Evolutionary conservation across 2,329 filamentous ascomycete genomes (phyloP), one percentile per base, ranked within the genome.

Genomic region (Aphanoascus verrucosus): DNA sequence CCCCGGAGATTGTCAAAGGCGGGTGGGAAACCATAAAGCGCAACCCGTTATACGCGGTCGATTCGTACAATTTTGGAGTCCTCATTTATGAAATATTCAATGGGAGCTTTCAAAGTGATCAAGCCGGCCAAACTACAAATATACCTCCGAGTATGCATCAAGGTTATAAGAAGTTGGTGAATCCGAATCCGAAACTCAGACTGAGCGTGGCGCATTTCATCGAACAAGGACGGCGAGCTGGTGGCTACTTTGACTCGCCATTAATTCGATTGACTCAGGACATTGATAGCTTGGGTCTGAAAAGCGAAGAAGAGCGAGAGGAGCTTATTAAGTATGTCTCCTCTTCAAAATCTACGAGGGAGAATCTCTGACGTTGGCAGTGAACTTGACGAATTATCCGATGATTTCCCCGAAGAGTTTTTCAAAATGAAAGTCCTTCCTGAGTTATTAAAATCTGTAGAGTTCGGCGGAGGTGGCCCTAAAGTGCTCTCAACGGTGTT

Each of bases 401-500:
- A 96, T 60, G 90, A 98, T 67, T 96, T 97, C 57, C 93, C 93
- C 0, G 91, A 96, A 65, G 93, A 97, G 56, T 98, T 95, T 68
- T 95, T 97, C 76, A 94, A 94, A 66, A 86, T 94, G 78, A 98
- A 97, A 65, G 83, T 98, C 2, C 76, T 98, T 7, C 93, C 93
- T 0, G 93, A 98, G 65, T 74, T 98, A 31, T 77, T 98, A n/a
- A 98, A 97, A 66, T 95, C 90, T 0, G 89, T 97, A n/a, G 93
- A 98, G 64, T 98, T 96, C 67, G 93, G 93, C 6, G 93, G 91
- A 9, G 93, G 93, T 28, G 93, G 93, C 0, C 87, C 91, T 0
- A 94, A 94, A 64, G 90, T 94, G 0, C 86, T 98, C 56, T 74
- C 78, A 1, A 83, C 94, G 1, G 87, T 95, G 40, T 82, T 97